Percentiles rank a stretch among this genome's conserved stretches.
These are phyloP conservation scores for Lagenidium sp. DNA, from an alignment of 352 stramenopile genomes.

Conservation along the genomic window DNA sequence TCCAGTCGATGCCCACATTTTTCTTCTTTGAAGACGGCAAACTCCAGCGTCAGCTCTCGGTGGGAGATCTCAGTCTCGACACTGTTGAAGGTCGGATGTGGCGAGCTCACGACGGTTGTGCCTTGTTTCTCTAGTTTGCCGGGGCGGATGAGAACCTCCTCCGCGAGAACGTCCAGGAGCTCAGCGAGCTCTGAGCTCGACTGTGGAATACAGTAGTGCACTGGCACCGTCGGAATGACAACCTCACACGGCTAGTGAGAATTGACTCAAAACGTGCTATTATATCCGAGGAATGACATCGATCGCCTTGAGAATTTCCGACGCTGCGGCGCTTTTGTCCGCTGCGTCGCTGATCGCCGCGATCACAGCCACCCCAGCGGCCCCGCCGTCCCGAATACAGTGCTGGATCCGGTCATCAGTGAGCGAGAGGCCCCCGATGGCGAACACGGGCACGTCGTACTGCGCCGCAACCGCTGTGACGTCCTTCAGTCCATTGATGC, in stretches of 20 bases:
- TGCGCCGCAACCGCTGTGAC: conserved; percentile 13
- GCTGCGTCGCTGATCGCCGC: conserved; percentile 29
- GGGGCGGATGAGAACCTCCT: conserved; percentile 70
- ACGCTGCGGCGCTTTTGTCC: conserved; percentile 18
- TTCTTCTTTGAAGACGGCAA: conserved; percentile 78
- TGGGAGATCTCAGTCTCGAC: too few species aligned
- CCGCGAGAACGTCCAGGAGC: conserved; percentile 58
- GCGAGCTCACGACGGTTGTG: too few species aligned
- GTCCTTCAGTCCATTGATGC: conserved; percentile 22
- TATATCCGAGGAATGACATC: too few species aligned
- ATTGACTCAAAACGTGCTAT: too few species aligned
- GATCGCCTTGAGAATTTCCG: conserved; percentile 15
- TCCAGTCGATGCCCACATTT: conserved; percentile 85
- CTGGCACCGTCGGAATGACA: too few species aligned
- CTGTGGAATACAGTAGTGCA: too few species aligned
- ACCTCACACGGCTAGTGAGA: too few species aligned
- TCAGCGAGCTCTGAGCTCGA: conserved; percentile 53
- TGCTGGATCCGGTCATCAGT: conserved; percentile 21
- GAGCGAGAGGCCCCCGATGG: conserved; percentile 35
- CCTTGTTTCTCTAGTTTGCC: conserved; percentile 59
- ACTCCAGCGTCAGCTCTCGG: conserved; percentile 68
- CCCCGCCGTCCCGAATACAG: conserved; percentile 29
- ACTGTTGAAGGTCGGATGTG: too few species aligned
- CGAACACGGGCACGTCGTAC: conserved; percentile 34
- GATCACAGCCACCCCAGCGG: conserved; percentile 36